Evolutionary conservation across 306 rosid species (phyloP), one percentile per base, ranked within the genome.

Genomic region (Vigna nakashimae): DNA sequence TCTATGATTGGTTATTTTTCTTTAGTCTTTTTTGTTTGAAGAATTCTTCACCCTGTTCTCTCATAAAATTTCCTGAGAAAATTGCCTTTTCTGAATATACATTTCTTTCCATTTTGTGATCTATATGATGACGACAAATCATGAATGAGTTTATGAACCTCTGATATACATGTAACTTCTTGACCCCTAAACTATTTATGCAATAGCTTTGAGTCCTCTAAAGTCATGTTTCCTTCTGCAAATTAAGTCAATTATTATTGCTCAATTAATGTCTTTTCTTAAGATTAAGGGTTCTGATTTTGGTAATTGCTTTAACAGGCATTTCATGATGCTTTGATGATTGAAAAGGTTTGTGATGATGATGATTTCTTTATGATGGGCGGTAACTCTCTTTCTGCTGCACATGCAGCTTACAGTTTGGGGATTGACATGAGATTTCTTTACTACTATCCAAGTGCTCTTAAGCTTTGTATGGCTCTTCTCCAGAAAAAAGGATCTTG

Each of bases 371-470:
- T 94, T 84, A 45, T 12, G 71, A 74, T 89, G 91, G 98, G 98
- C 7, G 97, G 97, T 74, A 83, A 89, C 86, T 94, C 98, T 70
- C 90, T 94, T 68, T 71, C 92, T 83, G 97, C 97, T 40, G 98
- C 98, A 63, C 96, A 89, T 84, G 88, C 90, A 83, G 85, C 98
- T 67, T 83, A 89, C 71, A 83, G 46, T 77, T 83, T 94, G 78
- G 98, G 97, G 76, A 75, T 88, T 80, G 91, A 92, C 81, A 84
- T 92, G 97, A 89, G 87, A 80, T 82, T 88, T 69, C 87, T 94
- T 60, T 94, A 92, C 79, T 16, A 69, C 79, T 82, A 76, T 77
- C 90, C 92, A 63, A 88, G 80, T 73, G 96, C 98, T 52, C 84
- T 79, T 40, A 87, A 87, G 86, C 93, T 94, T 78, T 91, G 82